These are phyloP conservation scores for Panicum miliaceum DNA, from an alignment of 176 grass and related monocot species.

Conservation along the genomic window DNA sequence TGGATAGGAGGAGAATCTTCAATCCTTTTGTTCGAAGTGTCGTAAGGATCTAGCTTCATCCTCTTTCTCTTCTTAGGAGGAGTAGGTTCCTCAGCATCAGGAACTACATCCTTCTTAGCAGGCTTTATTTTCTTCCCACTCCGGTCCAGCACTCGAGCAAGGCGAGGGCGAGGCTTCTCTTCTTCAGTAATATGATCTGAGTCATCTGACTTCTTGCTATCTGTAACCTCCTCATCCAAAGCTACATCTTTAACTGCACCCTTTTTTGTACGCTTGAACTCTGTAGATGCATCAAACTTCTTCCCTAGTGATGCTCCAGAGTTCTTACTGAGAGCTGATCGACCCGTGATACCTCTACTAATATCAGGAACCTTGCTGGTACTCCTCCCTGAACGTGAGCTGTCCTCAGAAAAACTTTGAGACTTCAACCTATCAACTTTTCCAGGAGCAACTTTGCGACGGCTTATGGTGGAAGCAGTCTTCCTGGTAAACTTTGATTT, in stretches of 20 bases:
- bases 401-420: conserved; percentile 25
- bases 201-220: conserved; percentile 50
- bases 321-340: not conserved
- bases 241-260: not conserved
- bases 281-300: conserved; percentile 42
- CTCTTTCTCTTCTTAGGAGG: conserved; percentile 75
- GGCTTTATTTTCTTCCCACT: conserved; percentile 81
- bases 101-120: conserved; percentile 56
- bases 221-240: conserved; percentile 39
- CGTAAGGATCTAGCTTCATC: conserved; percentile 84
- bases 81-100: conserved; percentile 47
- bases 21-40: conserved; percentile 86
- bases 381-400: conserved; percentile 30
- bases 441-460: conserved; percentile 35
- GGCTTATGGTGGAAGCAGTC: not conserved
- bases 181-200: conserved; percentile 42
- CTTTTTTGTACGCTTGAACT: not conserved
- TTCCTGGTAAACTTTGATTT: conserved; percentile 37
- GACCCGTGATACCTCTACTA: conserved; percentile 35
- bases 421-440: conserved; percentile 23
- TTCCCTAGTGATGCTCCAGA: conserved; percentile 17
- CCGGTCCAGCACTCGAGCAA: conserved; percentile 66
- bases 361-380: conserved; percentile 24
- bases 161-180: conserved; percentile 47
- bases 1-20: conserved; percentile 61